A percentile compares a stretch with the other conserved stretches of the same genome.
These are phyloP conservation scores for Herpetomonas tarakana DNA, from an alignment of 208 protist genomes.

Conservation along the genomic window DNA sequence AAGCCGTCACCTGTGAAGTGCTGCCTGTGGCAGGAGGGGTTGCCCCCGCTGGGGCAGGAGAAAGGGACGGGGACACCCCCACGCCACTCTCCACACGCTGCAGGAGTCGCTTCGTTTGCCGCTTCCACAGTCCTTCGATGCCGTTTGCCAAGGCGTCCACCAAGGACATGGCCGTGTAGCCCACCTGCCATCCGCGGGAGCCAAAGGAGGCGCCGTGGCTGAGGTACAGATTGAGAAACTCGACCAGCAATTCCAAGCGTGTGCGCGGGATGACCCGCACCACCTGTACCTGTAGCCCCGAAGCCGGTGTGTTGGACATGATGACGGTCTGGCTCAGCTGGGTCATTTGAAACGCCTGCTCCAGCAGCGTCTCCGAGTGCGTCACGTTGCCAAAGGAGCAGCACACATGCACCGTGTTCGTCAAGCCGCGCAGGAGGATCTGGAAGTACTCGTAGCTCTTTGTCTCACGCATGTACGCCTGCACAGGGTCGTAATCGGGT, in stretches of 20 bases:
- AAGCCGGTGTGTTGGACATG: constrained; percentile 12
- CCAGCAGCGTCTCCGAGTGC: constrained; percentile 65
- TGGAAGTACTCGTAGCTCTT: constrained; percentile 47
- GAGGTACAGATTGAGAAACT: constrained; percentile 67
- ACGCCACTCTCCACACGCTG: background rate
- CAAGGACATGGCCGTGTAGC: constrained; percentile 69
- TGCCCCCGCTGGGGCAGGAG: background rate
- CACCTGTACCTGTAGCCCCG: constrained; percentile 32
- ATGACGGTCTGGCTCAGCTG: constrained; percentile 42
- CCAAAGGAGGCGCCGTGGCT: constrained; percentile 60
- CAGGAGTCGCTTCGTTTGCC: constrained; percentile 24
- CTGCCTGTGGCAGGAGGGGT: too few relatives aligned
- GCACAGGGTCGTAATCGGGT: constrained; percentile 16
- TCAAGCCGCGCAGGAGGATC: constrained; percentile 44
- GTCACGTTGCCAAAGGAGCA: constrained; percentile 65
- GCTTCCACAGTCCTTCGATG: constrained; percentile 66
- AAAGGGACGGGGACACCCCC: background rate
- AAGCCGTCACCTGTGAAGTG: too few relatives aligned
- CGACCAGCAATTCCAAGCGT: constrained; percentile 56
- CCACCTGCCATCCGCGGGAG: constrained; percentile 52
- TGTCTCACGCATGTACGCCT: constrained; percentile 37
- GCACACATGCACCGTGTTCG: constrained; percentile 74
- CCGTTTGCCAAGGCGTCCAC: constrained; percentile 79
- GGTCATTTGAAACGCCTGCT: constrained; percentile 61
- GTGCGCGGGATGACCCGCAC: constrained; percentile 34